phyloP scores from a whole-genome alignment of 257 asterid genomes.

The Gentiana straminea region DNA sequence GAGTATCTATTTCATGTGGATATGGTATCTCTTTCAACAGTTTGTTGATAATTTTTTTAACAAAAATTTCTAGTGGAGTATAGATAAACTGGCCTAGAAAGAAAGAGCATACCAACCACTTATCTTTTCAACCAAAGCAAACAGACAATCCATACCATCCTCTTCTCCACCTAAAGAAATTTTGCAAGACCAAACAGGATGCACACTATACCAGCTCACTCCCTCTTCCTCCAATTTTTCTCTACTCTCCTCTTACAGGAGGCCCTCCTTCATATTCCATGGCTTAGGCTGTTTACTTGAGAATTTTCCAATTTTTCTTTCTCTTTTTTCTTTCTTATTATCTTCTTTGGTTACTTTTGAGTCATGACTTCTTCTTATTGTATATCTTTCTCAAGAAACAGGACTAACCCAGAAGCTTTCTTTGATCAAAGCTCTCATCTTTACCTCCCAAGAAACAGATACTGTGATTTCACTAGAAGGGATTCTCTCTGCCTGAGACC shows the following conservation, averaged over 20 bases:
- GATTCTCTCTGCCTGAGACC: conserved; percentile 30
- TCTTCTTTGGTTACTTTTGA: conserved; percentile 7
- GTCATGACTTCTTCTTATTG: conserved; percentile 54
- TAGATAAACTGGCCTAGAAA: conserved; percentile 6
- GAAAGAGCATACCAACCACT: conserved; percentile 32
- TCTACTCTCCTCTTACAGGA: conserved; percentile 10
- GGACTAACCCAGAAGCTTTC: conserved; percentile 25
- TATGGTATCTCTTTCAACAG: conserved; percentile 1
- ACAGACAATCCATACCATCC: conserved; percentile 26
- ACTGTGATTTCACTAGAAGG: conserved; percentile 15
- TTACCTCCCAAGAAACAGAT: conserved; percentile 26
- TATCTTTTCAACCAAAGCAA: conserved; percentile 22
- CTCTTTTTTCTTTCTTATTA: conserved; percentile 7
- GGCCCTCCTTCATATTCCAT: conserved; percentile 22
- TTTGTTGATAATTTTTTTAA: background rate
- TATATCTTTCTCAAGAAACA: conserved; percentile 41
- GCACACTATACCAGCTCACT: conserved; percentile 5
- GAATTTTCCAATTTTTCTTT: conserved; percentile 21
- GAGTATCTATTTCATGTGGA: conserved; percentile 5
- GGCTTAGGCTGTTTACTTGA: conserved; percentile 34
- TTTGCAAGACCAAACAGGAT: conserved; percentile 8
- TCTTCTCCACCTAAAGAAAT: conserved; percentile 18
- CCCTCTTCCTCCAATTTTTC: conserved; percentile 11
- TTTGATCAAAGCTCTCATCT: conserved; percentile 22
- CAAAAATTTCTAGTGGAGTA: conserved; percentile 12